Percentiles rank a stretch among this genome's conserved stretches.
Conservation (phyloP, 2,329 filamentous ascomycete species). For the Aspergillus novofumigatus region DNA sequence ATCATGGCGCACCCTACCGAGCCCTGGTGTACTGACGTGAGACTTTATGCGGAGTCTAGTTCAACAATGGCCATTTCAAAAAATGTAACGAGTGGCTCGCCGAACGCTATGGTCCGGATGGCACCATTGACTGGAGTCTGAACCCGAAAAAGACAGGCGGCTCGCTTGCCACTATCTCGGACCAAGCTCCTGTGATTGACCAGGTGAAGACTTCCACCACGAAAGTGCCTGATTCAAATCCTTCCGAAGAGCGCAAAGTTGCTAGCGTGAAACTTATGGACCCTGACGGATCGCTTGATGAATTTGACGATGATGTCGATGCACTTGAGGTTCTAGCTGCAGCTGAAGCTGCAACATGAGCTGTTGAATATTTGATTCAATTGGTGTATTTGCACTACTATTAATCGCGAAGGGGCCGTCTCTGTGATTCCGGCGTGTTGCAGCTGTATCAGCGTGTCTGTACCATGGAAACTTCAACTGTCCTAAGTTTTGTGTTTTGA, state of each 20-base stretch:
- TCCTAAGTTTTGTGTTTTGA: too few species aligned
- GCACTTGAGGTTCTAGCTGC: conserved; percentile 39
- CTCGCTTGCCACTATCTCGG: conserved; percentile 10
- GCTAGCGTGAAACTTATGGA: conserved; percentile 15
- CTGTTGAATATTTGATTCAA: background rate
- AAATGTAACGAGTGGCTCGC: conserved; percentile 65
- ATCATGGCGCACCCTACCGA: background rate
- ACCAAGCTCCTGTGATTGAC: conserved; percentile 21
- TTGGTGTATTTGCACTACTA: background rate
- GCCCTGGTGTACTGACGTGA: background rate
- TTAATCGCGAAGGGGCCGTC: background rate
- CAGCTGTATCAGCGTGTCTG: background rate
- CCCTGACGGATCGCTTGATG: conserved; percentile 20
- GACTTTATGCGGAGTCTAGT: conserved; percentile 21
- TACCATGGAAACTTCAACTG: too few species aligned
- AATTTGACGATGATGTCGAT: conserved; percentile 42
- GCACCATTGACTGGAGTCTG: conserved; percentile 79
- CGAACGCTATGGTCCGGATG: conserved; percentile 71
- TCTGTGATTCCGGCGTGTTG: background rate
- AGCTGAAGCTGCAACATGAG: conserved; percentile 15
- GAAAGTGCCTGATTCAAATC: conserved; percentile 1
- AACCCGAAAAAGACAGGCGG: conserved; percentile 30
- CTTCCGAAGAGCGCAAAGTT: conserved; percentile 6
- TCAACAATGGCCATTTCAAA: conserved; percentile 44
- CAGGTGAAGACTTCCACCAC: conserved; percentile 14